Conservation (phyloP, 441 rosid species). For the Pelargonium fulgidum region DNA sequence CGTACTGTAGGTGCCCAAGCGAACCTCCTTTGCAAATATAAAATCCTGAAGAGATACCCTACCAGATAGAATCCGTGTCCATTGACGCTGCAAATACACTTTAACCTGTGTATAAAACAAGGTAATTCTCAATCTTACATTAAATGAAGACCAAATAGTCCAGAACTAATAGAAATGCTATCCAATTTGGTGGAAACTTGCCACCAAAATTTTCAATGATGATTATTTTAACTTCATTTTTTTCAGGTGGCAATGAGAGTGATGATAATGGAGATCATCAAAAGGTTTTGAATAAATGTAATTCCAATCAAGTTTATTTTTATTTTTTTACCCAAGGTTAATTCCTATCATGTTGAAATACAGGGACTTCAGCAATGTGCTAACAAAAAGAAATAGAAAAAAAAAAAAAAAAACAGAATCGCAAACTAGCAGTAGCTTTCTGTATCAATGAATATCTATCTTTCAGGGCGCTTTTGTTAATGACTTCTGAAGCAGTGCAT, state of each 20-base stretch:
- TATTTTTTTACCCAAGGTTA: not conserved
- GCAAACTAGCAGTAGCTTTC: too few relatives aligned
- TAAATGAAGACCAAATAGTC: constrained; percentile 10
- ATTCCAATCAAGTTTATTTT: not conserved
- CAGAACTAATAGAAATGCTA: not conserved
- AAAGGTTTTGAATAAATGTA: not conserved
- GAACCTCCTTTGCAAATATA: constrained; percentile 94
- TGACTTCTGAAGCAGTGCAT: constrained; percentile 4
- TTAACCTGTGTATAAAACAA: constrained; percentile 44
- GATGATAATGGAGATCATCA: not conserved
- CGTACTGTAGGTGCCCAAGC: constrained; percentile 76
- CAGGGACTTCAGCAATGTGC: not conserved
- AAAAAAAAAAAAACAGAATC: not conserved
- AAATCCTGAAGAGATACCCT: constrained; percentile 89
- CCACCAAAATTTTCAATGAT: too few relatives aligned
- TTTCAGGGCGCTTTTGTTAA: not conserved
- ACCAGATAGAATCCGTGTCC: constrained; percentile 79
- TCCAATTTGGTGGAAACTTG: not conserved
- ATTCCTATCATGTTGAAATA: not conserved
- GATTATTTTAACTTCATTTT: too few relatives aligned
- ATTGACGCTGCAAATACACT: constrained; percentile 77
- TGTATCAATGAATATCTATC: too few relatives aligned
- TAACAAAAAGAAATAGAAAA: not conserved
- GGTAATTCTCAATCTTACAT: constrained; percentile 1
- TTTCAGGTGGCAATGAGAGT: not conserved